Evolutionary conservation across 495 filamentous ascomycete species (phyloP).

Genomic region (Rhizodiscina lignyota): DNA sequence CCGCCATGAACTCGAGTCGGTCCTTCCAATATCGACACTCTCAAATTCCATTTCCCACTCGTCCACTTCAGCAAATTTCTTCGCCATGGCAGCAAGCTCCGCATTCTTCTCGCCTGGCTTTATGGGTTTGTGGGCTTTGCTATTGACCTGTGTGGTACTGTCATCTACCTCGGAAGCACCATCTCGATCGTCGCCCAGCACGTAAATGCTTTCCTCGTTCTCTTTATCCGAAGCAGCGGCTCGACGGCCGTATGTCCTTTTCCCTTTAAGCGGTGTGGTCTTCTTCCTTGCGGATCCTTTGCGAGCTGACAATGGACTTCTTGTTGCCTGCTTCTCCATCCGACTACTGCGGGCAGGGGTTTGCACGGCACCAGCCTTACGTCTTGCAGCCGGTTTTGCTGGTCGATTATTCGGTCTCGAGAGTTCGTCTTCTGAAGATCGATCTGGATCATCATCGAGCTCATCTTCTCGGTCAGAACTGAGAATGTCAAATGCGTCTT

Average conservation of each 20-base stretch:
- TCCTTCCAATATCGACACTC: conserved; percentile 14
- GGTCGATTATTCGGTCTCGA: too few relatives aligned
- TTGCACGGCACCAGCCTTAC: too few relatives aligned
- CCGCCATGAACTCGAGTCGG: conserved; percentile 12
- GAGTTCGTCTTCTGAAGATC: too few relatives aligned
- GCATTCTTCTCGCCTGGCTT: conserved; percentile 12
- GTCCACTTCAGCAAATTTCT: conserved; percentile 54
- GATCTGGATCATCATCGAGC: too few relatives aligned
- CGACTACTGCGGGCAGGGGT: too few relatives aligned
- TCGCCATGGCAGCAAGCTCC: conserved; percentile 25
- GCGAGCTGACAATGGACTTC: conserved; percentile 1
- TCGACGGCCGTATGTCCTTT: conserved; percentile 17
- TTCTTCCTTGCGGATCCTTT: conserved; percentile 1
- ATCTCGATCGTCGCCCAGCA: conserved; percentile 5
- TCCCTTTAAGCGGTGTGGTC: background rate
- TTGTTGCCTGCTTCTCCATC: too few relatives aligned
- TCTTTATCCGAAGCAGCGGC: conserved; percentile 32
- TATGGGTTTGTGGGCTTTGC: too few relatives aligned
- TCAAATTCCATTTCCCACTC: conserved; percentile 62
- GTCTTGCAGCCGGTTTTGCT: too few relatives aligned
- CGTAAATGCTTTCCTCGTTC: conserved; percentile 16
- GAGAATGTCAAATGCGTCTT: too few relatives aligned
- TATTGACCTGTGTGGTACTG: too few relatives aligned
- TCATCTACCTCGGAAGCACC: conserved; percentile 9
- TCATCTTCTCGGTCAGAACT: too few relatives aligned